These are phyloP conservation scores for Phytophthora rubi DNA, from an alignment of 352 stramenopile species.

Conservation along the genomic window DNA sequence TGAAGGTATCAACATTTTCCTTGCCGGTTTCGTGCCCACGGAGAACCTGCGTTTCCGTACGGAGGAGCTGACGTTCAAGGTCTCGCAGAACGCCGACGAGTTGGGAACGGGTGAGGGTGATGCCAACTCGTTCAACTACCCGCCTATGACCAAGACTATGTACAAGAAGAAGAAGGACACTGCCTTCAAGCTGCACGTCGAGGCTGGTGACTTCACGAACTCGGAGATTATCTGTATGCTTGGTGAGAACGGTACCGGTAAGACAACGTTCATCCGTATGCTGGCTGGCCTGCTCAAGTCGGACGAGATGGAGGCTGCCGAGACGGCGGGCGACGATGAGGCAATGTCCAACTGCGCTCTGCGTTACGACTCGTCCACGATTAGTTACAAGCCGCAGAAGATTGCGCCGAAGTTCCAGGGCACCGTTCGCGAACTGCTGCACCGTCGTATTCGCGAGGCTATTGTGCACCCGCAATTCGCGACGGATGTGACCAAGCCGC, in stretches of 20 bases:
- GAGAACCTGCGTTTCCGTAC: slow-evolving; percentile 99
- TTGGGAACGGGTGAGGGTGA: slow-evolving; percentile 86
- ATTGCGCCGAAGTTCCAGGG: slow-evolving; percentile 96
- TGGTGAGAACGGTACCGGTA: slow-evolving; percentile 99
- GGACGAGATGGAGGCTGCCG: slow-evolving; percentile 94
- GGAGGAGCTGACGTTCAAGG: slow-evolving; percentile 99
- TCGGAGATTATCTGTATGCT: slow-evolving; percentile 99
- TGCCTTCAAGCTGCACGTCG: slow-evolving; percentile 98
- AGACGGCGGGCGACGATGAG: slow-evolving; percentile 70
- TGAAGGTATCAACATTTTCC: slow-evolving; percentile 99
- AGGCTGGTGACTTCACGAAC: slow-evolving; percentile 97
- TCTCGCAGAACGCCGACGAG: slow-evolving; percentile 94
- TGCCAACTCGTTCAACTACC: slow-evolving; percentile 95
- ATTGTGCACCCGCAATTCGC: slow-evolving; percentile 99
- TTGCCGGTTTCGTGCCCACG: slow-evolving; percentile 98
- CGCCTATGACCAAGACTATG: slow-evolving; percentile 99
- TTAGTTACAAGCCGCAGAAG: slow-evolving; percentile 99
- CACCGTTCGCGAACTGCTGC: slow-evolving; percentile 97
- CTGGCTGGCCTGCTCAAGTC: slow-evolving; percentile 98
- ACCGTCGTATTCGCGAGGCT: slow-evolving; percentile 97
- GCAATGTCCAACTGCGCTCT: slow-evolving; percentile 80
- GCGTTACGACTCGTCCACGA: slow-evolving; percentile 83
- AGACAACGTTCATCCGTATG: slow-evolving; percentile 99
- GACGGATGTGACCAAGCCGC: slow-evolving; percentile 98
- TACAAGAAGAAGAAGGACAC: slow-evolving; percentile 93